phyloP scores from a whole-genome alignment of 2,329 filamentous ascomycete genomes.

The Aspergillus aculeatinus region DNA sequence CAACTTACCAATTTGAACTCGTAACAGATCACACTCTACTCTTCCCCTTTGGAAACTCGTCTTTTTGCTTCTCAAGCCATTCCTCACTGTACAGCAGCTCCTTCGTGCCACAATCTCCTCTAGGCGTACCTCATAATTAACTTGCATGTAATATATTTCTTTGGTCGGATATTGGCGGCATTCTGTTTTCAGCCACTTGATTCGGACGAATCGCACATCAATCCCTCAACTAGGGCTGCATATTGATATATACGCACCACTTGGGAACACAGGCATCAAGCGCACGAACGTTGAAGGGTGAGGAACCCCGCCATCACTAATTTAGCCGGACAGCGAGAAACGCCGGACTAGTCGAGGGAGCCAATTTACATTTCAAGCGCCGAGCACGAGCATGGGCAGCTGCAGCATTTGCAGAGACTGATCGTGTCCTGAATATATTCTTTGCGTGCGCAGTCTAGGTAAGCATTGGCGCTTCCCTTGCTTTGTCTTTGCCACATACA shows the following conservation, averaged over 20 bases:
- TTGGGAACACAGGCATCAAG: background rate
- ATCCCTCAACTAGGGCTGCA: background rate
- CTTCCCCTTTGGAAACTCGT: background rate
- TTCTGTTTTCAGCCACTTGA: conserved; percentile 10
- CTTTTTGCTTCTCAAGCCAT: conserved; percentile 7
- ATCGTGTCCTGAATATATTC: conserved; percentile 12
- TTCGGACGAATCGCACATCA: background rate
- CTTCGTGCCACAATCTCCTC: background rate
- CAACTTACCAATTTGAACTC: background rate
- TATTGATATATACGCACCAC: background rate
- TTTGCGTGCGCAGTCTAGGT: conserved; percentile 33
- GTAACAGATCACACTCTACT: background rate
- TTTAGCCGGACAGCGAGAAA: background rate
- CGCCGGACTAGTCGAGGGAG: background rate
- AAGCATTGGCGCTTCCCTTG: conserved; percentile 21
- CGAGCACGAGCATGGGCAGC: conserved; percentile 29
- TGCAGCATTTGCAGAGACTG: conserved; percentile 25
- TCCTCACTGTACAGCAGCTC: conserved; percentile 14
- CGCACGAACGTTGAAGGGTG: background rate
- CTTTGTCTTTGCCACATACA: conserved; percentile 13
- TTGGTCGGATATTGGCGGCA: conserved; percentile 13
- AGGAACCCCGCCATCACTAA: background rate
- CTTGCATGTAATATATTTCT: conserved; percentile 19
- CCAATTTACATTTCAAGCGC: conserved; percentile 21
- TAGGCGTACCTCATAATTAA: conserved; percentile 1